A percentile compares a stretch with the other conserved stretches of the same genome.
phyloP scores from a whole-genome alignment of 169 alveolate species.

The Pseudocohnilembus persalinus region DNA sequence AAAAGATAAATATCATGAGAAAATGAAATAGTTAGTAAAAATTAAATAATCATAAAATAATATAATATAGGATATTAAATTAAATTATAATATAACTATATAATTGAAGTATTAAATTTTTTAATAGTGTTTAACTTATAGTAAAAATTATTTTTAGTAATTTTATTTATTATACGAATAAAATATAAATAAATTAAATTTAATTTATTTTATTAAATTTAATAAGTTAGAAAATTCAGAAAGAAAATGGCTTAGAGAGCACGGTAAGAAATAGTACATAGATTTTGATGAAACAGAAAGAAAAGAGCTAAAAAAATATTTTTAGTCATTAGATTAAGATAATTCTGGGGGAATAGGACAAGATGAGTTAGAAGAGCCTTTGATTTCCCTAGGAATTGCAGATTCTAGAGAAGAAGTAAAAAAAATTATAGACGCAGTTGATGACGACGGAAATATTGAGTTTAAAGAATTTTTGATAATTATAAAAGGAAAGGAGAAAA shows the following conservation, averaged over 20 bases:
- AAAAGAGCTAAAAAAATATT: slow-evolving; percentile 34
- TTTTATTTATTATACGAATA: too few relatives aligned
- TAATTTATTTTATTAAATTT: too few relatives aligned
- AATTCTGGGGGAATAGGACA: slow-evolving; percentile 52
- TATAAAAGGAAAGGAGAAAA: slow-evolving; percentile 42
- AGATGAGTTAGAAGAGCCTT: slow-evolving; percentile 55
- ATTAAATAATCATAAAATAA: too few relatives aligned
- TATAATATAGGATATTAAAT: too few relatives aligned
- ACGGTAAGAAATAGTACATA: slow-evolving; percentile 25
- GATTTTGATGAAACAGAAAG: slow-evolving; percentile 51
- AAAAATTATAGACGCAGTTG: slow-evolving; percentile 45
- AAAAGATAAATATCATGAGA: background rate
- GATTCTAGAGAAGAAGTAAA: slow-evolving; percentile 54
- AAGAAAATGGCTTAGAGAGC: slow-evolving; percentile 37
- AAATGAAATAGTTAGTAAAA: background rate
- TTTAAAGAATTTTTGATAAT: slow-evolving; percentile 53
- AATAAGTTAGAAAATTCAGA: background rate
- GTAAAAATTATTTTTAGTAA: too few relatives aligned
- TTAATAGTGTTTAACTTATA: too few relatives aligned
- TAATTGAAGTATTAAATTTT: too few relatives aligned
- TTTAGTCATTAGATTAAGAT: slow-evolving; percentile 46
- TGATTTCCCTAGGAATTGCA: slow-evolving; percentile 55
- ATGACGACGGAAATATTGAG: slow-evolving; percentile 55
- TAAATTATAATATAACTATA: too few relatives aligned
- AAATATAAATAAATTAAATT: too few relatives aligned